A percentile compares a stretch with the other conserved stretches of the same genome.
Evolutionary conservation across 345 rosid species (phyloP).

Genomic region (Hypericum perforatum): DNA sequence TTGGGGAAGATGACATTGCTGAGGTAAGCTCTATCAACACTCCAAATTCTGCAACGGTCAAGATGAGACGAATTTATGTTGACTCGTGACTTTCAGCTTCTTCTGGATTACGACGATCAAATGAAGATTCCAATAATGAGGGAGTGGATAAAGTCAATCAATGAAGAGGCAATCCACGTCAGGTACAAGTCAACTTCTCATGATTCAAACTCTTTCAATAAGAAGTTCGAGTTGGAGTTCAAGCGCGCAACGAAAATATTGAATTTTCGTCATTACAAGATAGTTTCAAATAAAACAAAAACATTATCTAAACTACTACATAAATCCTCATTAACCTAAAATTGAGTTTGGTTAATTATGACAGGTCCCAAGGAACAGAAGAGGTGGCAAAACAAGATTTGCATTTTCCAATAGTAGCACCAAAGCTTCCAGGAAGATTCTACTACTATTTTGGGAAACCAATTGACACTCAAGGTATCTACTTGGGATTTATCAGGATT

Average conservation of each 20-base stretch:
- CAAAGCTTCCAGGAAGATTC: conserved; percentile 27
- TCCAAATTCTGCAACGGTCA: no score
- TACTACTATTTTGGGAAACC: conserved; percentile 28
- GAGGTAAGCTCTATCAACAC: no score
- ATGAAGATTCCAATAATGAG: conserved; percentile 23
- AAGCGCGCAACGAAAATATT: no score
- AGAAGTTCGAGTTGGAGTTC: no score
- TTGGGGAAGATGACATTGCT: no score
- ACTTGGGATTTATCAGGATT: no score
- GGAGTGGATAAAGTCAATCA: background rate
- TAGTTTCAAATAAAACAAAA: no score
- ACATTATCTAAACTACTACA: background rate
- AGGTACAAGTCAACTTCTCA: conserved; percentile 10
- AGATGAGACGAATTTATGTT: no score
- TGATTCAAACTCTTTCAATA: background rate
- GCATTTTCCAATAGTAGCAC: conserved; percentile 15
- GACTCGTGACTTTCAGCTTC: conserved; percentile 17
- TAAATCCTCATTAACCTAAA: background rate
- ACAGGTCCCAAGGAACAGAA: conserved; percentile 14
- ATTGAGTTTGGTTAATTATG: background rate
- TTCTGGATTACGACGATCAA: conserved; percentile 26
- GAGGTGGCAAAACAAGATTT: conserved; percentile 17
- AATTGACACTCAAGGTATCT: conserved; percentile 22
- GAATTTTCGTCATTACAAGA: no score
- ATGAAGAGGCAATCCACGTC: conserved; percentile 3